These are phyloP conservation scores for Pythium volutum DNA, from an alignment of 352 stramenopile genomes.

Conservation along the genomic window DNA sequence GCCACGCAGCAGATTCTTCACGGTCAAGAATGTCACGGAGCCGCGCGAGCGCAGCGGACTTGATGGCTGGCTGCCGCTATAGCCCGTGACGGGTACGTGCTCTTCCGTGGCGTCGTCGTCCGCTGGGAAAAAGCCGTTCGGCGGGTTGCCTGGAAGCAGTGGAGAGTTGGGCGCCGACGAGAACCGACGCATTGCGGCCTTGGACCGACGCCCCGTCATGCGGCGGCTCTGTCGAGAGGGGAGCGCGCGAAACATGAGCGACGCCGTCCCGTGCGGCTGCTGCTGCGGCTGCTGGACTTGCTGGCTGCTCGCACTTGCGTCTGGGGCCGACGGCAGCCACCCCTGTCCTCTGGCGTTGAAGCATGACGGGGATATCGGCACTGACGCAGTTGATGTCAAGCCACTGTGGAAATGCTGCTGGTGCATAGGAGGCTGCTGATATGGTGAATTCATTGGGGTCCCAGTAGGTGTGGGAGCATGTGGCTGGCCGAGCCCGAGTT, in stretches of 20 bases:
- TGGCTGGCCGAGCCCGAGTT: constrained; percentile 39
- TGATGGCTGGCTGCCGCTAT: constrained; percentile 10
- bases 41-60: constrained; percentile 27
- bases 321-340: constrained; percentile 7
- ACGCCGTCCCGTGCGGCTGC: constrained; percentile 2
- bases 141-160: neutral
- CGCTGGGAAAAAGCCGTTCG: neutral
- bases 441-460: neutral
- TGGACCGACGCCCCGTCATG: constrained; percentile 9
- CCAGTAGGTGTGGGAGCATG: constrained; percentile 12
- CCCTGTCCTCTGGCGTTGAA: constrained; percentile 11
- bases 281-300: neutral
- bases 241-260: constrained; percentile 16
- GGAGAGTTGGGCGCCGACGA: constrained; percentile 17
- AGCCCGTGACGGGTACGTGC: neutral
- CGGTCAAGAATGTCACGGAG: constrained; percentile 52
- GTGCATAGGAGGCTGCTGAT: neutral
- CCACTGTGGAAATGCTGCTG: neutral
- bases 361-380: constrained; percentile 8
- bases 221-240: constrained; percentile 15
- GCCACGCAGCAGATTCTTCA: constrained; percentile 62
- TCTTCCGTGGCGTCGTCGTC: neutral
- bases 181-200: neutral
- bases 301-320: neutral
- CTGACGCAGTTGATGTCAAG: constrained; percentile 7